Conservation (phyloP, 2,329 filamentous ascomycete species). For the Epichloe sylvatica region DNA sequence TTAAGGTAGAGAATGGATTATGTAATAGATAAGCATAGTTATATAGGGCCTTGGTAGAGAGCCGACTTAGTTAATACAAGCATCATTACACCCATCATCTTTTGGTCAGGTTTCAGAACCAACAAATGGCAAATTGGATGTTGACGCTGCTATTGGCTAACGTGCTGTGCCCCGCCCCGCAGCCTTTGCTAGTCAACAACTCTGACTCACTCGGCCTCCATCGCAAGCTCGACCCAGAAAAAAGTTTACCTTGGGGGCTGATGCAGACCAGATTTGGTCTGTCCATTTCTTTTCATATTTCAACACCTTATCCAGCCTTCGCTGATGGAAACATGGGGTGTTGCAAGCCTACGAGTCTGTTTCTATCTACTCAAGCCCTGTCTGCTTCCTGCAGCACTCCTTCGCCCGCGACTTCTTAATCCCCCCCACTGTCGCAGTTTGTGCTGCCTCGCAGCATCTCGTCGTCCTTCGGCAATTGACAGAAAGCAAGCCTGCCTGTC, state of each 20-base stretch:
- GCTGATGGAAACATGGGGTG: conserved; percentile 6
- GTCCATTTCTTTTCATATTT: background rate
- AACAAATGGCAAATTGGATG: too few relatives aligned
- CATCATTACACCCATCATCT: too few relatives aligned
- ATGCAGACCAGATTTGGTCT: background rate
- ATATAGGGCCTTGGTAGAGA: too few relatives aligned
- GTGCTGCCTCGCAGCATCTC: background rate
- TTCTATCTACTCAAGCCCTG: background rate
- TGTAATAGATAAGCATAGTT: too few relatives aligned
- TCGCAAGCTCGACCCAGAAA: background rate
- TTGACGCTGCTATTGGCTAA: background rate
- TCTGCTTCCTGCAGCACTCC: background rate
- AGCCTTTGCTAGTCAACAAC: background rate
- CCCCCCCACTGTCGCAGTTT: background rate
- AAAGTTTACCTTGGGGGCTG: background rate
- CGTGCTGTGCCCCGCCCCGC: background rate
- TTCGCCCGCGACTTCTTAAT: background rate
- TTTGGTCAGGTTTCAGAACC: too few relatives aligned
- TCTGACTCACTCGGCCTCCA: too few relatives aligned
- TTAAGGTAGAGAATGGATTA: too few relatives aligned
- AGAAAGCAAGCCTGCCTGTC: background rate
- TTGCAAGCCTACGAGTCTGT: conserved; percentile 1
- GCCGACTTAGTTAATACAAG: too few relatives aligned
- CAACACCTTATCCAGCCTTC: background rate
- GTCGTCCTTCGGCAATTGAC: background rate